Evolutionary conservation across 768 basidiomycete genomes (phyloP).

Genomic region (Leucocoprinus leucothites): DNA sequence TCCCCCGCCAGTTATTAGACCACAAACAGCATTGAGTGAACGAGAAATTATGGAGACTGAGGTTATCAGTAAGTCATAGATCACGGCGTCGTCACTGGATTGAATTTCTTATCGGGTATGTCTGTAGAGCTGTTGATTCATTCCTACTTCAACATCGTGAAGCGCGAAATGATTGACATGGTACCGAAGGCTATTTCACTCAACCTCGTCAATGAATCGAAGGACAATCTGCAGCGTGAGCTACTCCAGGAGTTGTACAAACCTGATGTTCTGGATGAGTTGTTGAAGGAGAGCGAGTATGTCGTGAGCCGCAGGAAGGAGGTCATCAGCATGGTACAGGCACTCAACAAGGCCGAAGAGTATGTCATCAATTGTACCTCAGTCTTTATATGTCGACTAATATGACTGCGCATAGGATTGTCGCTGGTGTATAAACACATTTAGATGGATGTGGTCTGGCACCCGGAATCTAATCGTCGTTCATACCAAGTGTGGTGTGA

Average conservation of each 20-base stretch:
- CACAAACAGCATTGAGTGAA: slow-evolving; percentile 88
- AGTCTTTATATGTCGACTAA: slow-evolving; percentile 2
- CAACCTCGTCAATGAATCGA: slow-evolving; percentile 89
- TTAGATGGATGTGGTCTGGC: background rate
- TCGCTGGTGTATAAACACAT: slow-evolving; percentile 26
- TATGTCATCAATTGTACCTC: slow-evolving; percentile 36
- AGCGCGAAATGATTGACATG: slow-evolving; percentile 99
- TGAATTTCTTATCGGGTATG: background rate
- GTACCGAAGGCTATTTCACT: slow-evolving; percentile 93
- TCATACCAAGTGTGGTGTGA: slow-evolving; percentile 4
- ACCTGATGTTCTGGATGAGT: slow-evolving; percentile 90
- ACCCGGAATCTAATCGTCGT: background rate
- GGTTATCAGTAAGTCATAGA: slow-evolving; percentile 82
- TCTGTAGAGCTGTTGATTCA: slow-evolving; percentile 84
- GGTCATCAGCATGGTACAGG: slow-evolving; percentile 88
- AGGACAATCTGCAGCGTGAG: slow-evolving; percentile 93
- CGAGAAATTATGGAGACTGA: slow-evolving; percentile 98
- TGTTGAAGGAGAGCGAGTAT: slow-evolving; percentile 92
- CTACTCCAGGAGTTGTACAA: slow-evolving; percentile 96
- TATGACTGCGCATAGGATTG: slow-evolving; percentile 24
- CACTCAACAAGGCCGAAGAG: slow-evolving; percentile 97
- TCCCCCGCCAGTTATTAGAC: slow-evolving; percentile 85
- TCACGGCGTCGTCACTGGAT: background rate
- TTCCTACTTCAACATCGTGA: slow-evolving; percentile 97
- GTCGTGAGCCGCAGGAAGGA: slow-evolving; percentile 92